phyloP scores from a whole-genome alignment of 495 filamentous ascomycete species.

The Acidiella bohemica region DNA sequence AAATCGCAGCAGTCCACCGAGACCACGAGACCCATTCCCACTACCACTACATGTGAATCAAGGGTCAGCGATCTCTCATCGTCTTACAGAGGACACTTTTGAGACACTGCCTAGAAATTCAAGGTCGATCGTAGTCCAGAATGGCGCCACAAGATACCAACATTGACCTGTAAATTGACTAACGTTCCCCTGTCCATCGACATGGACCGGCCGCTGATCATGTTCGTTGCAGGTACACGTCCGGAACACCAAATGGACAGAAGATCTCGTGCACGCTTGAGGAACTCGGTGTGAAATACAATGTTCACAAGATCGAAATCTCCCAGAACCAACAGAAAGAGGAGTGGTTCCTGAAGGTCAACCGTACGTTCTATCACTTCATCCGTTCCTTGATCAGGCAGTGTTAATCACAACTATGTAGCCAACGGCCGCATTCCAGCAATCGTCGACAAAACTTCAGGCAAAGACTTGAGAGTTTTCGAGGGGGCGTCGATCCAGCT shows the following conservation, averaged over 20 bases:
- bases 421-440: slow-evolving; percentile 22
- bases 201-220: not conserved
- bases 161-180: not conserved
- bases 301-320: slow-evolving; percentile 18
- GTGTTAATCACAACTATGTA: no score
- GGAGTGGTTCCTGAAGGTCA: slow-evolving; percentile 20
- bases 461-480: slow-evolving; percentile 30
- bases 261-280: slow-evolving; percentile 20
- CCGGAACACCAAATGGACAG: slow-evolving; percentile 19
- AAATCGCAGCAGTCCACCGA: not conserved
- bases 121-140: not conserved
- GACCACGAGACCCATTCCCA: not conserved
- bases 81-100: no score
- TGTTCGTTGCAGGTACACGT: slow-evolving; percentile 6
- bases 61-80: not conserved
- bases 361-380: slow-evolving; percentile 7
- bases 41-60: not conserved
- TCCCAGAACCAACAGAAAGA: slow-evolving; percentile 20
- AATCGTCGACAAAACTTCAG: slow-evolving; percentile 15
- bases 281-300: slow-evolving; percentile 19
- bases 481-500: slow-evolving; percentile 37
- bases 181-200: not conserved
- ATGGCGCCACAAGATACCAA: not conserved
- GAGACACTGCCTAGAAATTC: no score
- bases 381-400: no score